Evolutionary conservation across 257 asterid species (phyloP).

Genomic region (Solanum okadae): DNA sequence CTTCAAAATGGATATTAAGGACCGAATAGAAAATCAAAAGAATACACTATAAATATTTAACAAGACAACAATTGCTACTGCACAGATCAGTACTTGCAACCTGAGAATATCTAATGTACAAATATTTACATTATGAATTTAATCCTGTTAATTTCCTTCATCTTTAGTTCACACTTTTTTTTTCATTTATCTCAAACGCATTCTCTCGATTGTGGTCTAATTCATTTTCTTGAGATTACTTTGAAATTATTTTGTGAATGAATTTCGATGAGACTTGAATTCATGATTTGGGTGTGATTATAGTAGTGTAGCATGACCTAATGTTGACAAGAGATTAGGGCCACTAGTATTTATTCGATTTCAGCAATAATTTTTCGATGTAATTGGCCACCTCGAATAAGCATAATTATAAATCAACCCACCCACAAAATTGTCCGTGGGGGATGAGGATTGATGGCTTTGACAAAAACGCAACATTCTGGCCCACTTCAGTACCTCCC

Average conservation of each 20-base stretch:
- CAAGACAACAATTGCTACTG: too few species aligned
- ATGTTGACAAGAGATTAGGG: background rate
- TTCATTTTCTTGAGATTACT: too few species aligned
- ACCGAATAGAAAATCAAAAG: too few species aligned
- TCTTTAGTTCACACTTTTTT: background rate
- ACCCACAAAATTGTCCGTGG: background rate
- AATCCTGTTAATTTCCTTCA: background rate
- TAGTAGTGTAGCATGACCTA: background rate
- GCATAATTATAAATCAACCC: background rate
- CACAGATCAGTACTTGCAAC: background rate
- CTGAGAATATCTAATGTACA: background rate
- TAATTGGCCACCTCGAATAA: background rate
- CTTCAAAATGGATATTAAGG: too few species aligned
- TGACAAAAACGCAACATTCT: background rate
- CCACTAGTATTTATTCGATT: background rate
- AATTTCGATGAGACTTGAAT: too few species aligned
- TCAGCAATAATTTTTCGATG: background rate
- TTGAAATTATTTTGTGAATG: too few species aligned
- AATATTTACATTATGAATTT: background rate
- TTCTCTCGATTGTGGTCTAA: too few species aligned
- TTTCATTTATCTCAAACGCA: too few species aligned
- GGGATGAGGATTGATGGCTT: background rate
- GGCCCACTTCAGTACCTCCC: background rate
- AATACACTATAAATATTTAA: background rate
- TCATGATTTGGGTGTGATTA: background rate